Conservation (phyloP, 345 rosid species). For the Eucalyptus marginata region DNA sequence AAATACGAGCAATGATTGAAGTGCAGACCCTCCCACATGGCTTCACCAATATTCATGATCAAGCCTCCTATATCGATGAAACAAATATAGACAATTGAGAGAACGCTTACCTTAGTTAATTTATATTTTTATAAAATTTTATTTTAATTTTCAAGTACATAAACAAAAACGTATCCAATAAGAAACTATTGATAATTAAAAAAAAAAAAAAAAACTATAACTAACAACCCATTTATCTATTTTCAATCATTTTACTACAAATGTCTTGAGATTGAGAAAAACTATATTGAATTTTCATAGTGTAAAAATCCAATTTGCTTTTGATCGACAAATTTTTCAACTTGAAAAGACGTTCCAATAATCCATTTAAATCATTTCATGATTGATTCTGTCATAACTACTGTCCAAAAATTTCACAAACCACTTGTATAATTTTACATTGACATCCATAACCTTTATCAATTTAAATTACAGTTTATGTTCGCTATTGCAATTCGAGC, state of each 20-base stretch:
- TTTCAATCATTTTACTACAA: background rate
- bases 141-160: background rate
- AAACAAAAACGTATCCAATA: background rate
- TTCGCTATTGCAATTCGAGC: background rate
- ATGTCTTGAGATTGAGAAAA: background rate
- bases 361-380: background rate
- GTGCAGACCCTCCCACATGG: background rate
- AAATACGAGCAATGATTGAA: background rate
- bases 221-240: background rate
- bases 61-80: background rate
- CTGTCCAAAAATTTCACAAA: background rate
- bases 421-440: background rate
- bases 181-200: background rate
- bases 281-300: background rate
- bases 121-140: background rate
- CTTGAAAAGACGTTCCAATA: background rate
- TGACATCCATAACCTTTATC: background rate
- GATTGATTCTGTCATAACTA: background rate
- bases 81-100: background rate
- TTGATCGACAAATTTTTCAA: background rate
- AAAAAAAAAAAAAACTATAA: background rate
- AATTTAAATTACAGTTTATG: background rate
- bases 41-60: background rate
- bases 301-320: background rate
- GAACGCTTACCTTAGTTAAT: background rate